Conservation (phyloP, 768 basidiomycete genomes). For the Trametes meyenii region DNA sequence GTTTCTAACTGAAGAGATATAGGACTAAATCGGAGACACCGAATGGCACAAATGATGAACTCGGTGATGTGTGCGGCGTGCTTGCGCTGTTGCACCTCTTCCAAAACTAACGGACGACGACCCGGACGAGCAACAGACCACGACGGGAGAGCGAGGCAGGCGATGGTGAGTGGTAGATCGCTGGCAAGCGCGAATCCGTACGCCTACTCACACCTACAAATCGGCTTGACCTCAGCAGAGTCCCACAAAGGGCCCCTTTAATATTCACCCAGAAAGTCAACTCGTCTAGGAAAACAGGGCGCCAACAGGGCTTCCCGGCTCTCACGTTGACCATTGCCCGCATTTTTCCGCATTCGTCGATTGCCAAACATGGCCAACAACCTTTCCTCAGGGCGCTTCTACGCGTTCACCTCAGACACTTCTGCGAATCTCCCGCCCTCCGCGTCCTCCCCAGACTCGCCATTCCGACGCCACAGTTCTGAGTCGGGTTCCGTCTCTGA, state of each 20-base stretch:
- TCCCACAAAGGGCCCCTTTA: slow-evolving; percentile 22
- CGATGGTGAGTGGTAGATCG: slow-evolving; percentile 1
- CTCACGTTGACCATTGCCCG: slow-evolving; percentile 26
- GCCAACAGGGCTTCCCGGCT: slow-evolving; percentile 9
- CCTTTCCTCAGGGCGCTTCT: slow-evolving; percentile 27
- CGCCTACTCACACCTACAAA: slow-evolving; percentile 22
- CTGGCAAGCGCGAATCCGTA: not conserved
- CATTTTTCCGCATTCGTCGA: slow-evolving; percentile 26
- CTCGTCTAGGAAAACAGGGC: slow-evolving; percentile 3
- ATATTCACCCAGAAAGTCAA: slow-evolving; percentile 8
- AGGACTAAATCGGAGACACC: too few relatives aligned
- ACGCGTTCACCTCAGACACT: slow-evolving; percentile 20
- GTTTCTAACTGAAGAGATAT: too few relatives aligned
- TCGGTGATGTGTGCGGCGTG: too few relatives aligned
- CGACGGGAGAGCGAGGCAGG: not conserved
- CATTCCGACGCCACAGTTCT: slow-evolving; percentile 18
- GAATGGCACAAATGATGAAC: too few relatives aligned
- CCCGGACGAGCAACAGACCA: not conserved
- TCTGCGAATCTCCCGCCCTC: slow-evolving; percentile 20
- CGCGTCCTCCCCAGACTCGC: slow-evolving; percentile 14
- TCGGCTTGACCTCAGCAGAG: too few relatives aligned
- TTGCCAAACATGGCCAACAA: slow-evolving; percentile 28
- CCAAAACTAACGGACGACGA: not conserved
- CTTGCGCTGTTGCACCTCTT: too few relatives aligned
- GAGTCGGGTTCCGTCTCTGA: slow-evolving; percentile 24